These are phyloP conservation scores for Catharanthus roseus DNA, from an alignment of 257 asterid genomes.

Conservation along the genomic window DNA sequence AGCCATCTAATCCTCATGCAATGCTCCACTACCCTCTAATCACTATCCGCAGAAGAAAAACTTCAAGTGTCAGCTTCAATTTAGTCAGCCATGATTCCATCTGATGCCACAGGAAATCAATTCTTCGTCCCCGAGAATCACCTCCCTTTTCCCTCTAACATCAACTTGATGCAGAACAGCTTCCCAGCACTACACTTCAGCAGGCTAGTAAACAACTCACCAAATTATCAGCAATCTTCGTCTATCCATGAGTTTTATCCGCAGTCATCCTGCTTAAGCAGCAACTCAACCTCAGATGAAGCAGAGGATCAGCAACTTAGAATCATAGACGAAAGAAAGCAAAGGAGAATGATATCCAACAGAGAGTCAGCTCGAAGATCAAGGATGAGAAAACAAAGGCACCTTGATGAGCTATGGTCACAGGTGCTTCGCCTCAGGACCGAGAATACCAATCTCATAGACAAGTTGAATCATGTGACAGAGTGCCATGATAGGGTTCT, in stretches of 20 bases:
- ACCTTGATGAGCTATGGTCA: slow-evolving; percentile 77
- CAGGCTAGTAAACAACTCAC: slow-evolving; percentile 31
- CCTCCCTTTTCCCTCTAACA: slow-evolving; percentile 37
- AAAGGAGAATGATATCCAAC: slow-evolving; percentile 83
- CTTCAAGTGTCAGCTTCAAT: slow-evolving; percentile 9
- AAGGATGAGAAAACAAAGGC: slow-evolving; percentile 89
- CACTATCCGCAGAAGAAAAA: slow-evolving; percentile 14
- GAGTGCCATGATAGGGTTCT: slow-evolving; percentile 54
- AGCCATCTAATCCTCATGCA: slow-evolving; percentile 43
- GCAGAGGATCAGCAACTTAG: slow-evolving; percentile 52
- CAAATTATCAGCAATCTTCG: slow-evolving; percentile 24
- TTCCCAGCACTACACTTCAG: slow-evolving; percentile 37
- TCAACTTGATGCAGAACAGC: slow-evolving; percentile 34
- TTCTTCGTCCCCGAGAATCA: slow-evolving; percentile 40
- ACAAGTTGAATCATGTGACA: slow-evolving; percentile 45
- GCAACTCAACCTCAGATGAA: slow-evolving; percentile 66
- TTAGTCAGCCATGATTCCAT: slow-evolving; percentile 44
- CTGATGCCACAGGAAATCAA: slow-evolving; percentile 42
- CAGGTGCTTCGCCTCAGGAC: slow-evolving; percentile 67
- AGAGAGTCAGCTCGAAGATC: slow-evolving; percentile 88
- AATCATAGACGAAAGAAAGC: slow-evolving; percentile 63
- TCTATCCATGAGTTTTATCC: slow-evolving; percentile 32
- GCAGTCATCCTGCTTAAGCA: slow-evolving; percentile 35
- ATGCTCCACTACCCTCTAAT: slow-evolving; percentile 24
- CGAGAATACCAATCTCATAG: slow-evolving; percentile 52